Evolutionary conservation across 148 eudicot species (phyloP).

Genomic region (Nepenthes gracilis): DNA sequence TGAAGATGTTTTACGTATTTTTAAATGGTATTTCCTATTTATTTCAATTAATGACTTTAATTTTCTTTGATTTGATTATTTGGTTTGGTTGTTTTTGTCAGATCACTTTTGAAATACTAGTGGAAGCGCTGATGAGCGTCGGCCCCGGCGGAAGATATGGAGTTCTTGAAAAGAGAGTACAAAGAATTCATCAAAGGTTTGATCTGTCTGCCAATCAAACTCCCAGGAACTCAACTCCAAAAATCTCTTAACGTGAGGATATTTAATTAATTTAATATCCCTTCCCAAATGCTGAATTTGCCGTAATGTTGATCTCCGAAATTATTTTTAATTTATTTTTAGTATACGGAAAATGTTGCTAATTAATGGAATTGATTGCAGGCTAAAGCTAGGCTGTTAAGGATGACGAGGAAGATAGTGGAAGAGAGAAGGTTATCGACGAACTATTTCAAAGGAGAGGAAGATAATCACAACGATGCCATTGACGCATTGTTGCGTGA

Average conservation of each 20-base stretch:
- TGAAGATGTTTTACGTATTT: too few species aligned
- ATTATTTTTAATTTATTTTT: too few species aligned
- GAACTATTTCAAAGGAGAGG: neutral
- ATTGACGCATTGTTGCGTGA: slow-evolving; percentile 55
- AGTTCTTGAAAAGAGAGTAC: slow-evolving; percentile 57
- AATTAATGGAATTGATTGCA: slow-evolving; percentile 8
- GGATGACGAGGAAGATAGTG: slow-evolving; percentile 36
- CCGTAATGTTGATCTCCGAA: too few species aligned
- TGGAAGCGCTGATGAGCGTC: slow-evolving; percentile 53
- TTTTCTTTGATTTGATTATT: neutral
- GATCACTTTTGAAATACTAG: slow-evolving; percentile 81
- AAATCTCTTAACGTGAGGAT: slow-evolving; percentile 58
- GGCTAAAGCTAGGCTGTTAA: slow-evolving; percentile 62
- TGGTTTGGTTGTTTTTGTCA: slow-evolving; percentile 1
- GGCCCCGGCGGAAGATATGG: slow-evolving; percentile 63
- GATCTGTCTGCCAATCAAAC: slow-evolving; percentile 72
- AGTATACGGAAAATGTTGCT: neutral
- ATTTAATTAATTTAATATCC: neutral
- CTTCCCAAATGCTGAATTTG: neutral
- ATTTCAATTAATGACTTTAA: too few species aligned
- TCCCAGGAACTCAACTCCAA: slow-evolving; percentile 74
- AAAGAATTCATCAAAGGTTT: slow-evolving; percentile 78
- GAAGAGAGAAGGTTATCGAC: slow-evolving; percentile 29
- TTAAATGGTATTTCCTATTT: too few species aligned
- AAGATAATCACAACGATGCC: slow-evolving; percentile 20